Conservation (phyloP, 192 early-diverging fungal genomes). For the Backusella sp. region DNA sequence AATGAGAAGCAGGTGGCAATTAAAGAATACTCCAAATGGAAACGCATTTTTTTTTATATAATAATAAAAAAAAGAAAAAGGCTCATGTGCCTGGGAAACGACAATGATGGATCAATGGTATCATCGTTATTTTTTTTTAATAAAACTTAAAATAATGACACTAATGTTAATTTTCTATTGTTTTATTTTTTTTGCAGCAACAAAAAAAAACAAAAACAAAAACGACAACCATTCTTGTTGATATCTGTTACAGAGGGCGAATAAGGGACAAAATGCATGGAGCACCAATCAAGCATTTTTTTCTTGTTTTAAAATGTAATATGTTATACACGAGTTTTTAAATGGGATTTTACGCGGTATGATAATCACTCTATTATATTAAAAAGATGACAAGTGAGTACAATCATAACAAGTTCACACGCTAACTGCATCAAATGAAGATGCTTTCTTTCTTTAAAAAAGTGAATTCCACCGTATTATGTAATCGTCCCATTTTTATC, state of each 20-base stretch:
- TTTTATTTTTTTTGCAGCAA: not conserved
- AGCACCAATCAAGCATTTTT: no score
- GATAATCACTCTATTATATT: not conserved
- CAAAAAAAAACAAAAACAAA: no score
- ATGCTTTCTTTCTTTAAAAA: no score
- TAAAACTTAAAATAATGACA: not conserved
- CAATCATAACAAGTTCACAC: not conserved
- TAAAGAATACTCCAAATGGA: not conserved
- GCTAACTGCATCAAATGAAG: not conserved
- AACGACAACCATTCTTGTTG: no score
- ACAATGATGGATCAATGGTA: not conserved
- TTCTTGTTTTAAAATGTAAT: no score
- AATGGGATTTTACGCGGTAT: no score
- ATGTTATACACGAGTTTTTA: no score
- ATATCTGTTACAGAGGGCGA: no score
- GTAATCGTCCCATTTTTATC: not conserved
- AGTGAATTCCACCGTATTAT: not conserved
- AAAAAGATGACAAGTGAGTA: not conserved
- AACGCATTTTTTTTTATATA: not conserved
- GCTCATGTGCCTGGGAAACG: not conserved
- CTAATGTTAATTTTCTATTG: no score
- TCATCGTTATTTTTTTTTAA: not conserved
- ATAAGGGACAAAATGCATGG: no score
- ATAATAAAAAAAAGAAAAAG: not conserved
- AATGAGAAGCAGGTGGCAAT: not conserved